Conservation (phyloP, 495 filamentous ascomycete genomes). For the Penicillium macrosclerotiorum region DNA sequence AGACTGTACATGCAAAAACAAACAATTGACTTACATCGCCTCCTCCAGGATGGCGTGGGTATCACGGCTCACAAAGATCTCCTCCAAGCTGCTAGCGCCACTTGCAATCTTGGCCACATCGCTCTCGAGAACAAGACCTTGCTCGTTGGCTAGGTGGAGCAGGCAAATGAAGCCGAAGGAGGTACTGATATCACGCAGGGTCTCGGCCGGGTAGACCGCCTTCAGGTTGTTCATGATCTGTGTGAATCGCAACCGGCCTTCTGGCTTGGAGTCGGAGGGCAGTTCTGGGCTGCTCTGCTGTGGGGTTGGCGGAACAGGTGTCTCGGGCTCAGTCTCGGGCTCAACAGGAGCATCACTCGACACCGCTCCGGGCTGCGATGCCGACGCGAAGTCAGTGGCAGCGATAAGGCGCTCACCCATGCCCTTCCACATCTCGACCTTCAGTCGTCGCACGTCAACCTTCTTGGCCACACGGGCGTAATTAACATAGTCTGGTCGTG, state of each 20-base stretch:
- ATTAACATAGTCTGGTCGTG: constrained; percentile 92
- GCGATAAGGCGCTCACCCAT: constrained; percentile 58
- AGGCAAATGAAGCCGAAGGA: constrained; percentile 97
- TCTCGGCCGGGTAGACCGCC: constrained; percentile 75
- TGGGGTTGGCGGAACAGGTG: constrained; percentile 34
- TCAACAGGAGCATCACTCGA: constrained; percentile 24
- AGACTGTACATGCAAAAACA: constrained; percentile 25
- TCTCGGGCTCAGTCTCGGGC: constrained; percentile 26
- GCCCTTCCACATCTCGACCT: constrained; percentile 94
- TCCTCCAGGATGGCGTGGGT: constrained; percentile 42
- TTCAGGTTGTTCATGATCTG: constrained; percentile 85
- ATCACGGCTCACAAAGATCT: constrained; percentile 45
- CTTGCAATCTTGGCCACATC: constrained; percentile 34
- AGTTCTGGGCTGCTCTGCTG: constrained; percentile 24
- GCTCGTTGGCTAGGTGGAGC: constrained; percentile 95
- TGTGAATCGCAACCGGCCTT: constrained; percentile 74
- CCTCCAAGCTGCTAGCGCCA: constrained; percentile 35
- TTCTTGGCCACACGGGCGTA: constrained; percentile 97
- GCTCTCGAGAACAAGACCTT: constrained; percentile 70
- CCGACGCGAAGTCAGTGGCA: constrained; percentile 32
- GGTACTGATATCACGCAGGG: constrained; percentile 92
- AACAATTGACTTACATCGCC: constrained; percentile 1
- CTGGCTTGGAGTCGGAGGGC: constrained; percentile 25
- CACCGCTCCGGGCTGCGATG: constrained; percentile 25
- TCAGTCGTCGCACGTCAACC: constrained; percentile 92